Evolutionary conservation across 805 yeast genomes (phyloP).

Genomic region (Teunomyces cretensis): DNA sequence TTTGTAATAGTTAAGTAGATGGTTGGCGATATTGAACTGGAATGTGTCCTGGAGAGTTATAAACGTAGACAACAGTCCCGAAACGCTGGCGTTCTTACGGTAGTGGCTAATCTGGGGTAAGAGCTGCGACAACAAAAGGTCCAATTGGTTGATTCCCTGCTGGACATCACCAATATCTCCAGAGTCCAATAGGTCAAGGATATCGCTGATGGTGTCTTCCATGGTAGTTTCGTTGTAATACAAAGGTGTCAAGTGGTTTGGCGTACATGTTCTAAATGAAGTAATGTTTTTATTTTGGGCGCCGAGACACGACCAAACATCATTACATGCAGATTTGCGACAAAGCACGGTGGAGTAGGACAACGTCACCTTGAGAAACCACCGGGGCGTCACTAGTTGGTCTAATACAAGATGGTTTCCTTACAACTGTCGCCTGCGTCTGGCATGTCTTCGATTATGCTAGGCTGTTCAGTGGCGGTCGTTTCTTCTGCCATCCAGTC

Average conservation of each 20-base stretch:
- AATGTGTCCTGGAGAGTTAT: constrained; percentile 50
- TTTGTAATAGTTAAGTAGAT: constrained; percentile 26
- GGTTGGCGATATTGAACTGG: constrained; percentile 48
- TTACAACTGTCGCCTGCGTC: neutral
- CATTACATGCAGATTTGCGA: neutral
- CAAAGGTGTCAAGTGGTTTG: too few relatives aligned
- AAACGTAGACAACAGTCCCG: constrained; percentile 24
- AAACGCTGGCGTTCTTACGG: constrained; percentile 4
- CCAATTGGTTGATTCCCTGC: constrained; percentile 18
- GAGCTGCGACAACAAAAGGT: constrained; percentile 16
- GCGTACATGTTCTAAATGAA: neutral
- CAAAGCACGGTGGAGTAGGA: neutral
- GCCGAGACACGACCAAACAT: neutral
- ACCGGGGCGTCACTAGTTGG: too few relatives aligned
- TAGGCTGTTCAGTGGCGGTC: constrained; percentile 72
- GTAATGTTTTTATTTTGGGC: neutral
- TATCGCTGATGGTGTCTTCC: constrained; percentile 8
- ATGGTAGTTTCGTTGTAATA: too few relatives aligned
- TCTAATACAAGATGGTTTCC: neutral
- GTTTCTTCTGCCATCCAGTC: constrained; percentile 78
- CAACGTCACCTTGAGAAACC: neutral
- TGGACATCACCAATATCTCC: constrained; percentile 2
- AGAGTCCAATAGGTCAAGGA: constrained; percentile 17
- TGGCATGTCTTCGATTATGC: constrained; percentile 28
- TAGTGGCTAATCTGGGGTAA: constrained; percentile 15